Base-by-base conservation (phyloP, 345 rosid genomes). In the Acer yangbiense region DNA sequence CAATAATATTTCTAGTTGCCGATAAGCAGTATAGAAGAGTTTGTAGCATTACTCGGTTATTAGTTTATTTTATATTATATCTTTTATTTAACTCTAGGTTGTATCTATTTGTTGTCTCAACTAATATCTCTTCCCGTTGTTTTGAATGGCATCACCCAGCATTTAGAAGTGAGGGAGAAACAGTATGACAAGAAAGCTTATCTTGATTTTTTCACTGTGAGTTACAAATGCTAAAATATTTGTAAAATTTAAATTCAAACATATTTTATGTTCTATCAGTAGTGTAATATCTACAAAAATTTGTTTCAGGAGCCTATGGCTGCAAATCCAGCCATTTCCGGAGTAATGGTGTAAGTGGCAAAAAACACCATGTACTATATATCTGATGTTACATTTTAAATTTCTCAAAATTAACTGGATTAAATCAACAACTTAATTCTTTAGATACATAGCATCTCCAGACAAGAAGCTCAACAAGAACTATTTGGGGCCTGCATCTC, bases 161-260 rank as follows among this genome's bases (percentile, higher is more conserved):
- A 93, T 80, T 80, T 95, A 46, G 98, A 93, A 90, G 97, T 95
- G 39, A 75, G 97, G 74, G 98, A 95, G 85, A 93, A 95, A 85
- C 98, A 95, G 77, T 93, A 95, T 73, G 97, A 95, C 82, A 74
- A 90, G 89, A 95, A 95, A 86, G 93, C 83, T 81, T 87, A 84
- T 80, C 41, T 91, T 79, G 98, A 93, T 84, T 79, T 95, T 85
- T 95, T 93, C 87, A 89, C 94, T 2, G 98, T 93, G 77, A 84
- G 94, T 80, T 79, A 54, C 21, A 41, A 43, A 14, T 32, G 60
- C 39, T 16, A 35, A 77, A 27, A 55, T 27, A 20, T 4, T 8
- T 77, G 41, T 18, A 18, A 43, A 14, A 23, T 77, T 25, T 41
- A 74, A 64, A 74, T 65, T 20, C 52, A 13, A 18, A 43, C 35